Evolutionary conservation across 805 yeast species (phyloP).

Genomic region (Suhomyces prunicola): DNA sequence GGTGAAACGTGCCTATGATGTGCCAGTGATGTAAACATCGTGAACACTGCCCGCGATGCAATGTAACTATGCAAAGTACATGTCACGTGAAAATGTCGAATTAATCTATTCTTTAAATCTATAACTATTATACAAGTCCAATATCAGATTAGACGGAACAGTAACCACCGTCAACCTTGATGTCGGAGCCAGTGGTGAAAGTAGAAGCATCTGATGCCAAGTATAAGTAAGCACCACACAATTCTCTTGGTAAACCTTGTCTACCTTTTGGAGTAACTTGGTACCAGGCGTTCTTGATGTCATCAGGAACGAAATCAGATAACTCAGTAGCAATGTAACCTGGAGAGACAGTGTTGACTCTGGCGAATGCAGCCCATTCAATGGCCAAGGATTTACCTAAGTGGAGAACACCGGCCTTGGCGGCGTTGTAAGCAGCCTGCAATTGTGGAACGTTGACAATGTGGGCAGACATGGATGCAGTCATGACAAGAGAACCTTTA

Average conservation of each 20-base stretch:
- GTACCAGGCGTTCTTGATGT: slow-evolving; percentile 38
- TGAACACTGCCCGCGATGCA: background rate
- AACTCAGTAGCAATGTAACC: slow-evolving; percentile 82
- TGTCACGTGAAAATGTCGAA: background rate
- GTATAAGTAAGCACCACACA: slow-evolving; percentile 76
- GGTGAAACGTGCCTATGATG: background rate
- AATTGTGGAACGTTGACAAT: slow-evolving; percentile 83
- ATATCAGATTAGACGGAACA: slow-evolving; percentile 37
- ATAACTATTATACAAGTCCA: background rate
- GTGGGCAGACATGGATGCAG: slow-evolving; percentile 89
- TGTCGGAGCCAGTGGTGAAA: slow-evolving; percentile 75
- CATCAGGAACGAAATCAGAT: slow-evolving; percentile 34
- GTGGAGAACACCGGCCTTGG: slow-evolving; percentile 81
- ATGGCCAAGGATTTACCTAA: slow-evolving; percentile 75
- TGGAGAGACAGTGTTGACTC: slow-evolving; percentile 79
- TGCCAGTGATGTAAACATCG: background rate
- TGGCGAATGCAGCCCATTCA: slow-evolving; percentile 84
- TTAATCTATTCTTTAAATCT: background rate
- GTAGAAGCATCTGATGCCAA: slow-evolving; percentile 79
- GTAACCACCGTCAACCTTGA: slow-evolving; percentile 80
- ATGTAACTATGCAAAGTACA: background rate
- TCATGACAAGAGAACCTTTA: slow-evolving; percentile 73
- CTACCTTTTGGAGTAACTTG: slow-evolving; percentile 66
- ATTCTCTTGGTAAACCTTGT: slow-evolving; percentile 68
- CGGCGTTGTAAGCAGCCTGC: slow-evolving; percentile 83